Conservation (phyloP, 176 grass and related monocot genomes). For the Aegilops umbellulata region DNA sequence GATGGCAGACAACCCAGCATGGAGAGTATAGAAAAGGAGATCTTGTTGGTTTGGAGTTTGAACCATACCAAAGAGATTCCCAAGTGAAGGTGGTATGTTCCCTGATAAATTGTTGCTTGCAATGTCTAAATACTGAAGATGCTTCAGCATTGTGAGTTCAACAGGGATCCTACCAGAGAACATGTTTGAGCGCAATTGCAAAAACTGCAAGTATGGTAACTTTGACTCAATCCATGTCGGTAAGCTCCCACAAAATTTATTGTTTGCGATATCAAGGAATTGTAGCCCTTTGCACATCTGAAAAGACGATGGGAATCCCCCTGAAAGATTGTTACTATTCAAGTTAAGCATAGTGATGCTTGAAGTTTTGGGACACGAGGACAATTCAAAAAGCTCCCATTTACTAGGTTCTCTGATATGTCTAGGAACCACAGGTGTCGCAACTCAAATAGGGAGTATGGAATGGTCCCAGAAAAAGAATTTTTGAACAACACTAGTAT, state of each 20-base stretch:
- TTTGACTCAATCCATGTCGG: not conserved
- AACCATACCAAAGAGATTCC: not conserved
- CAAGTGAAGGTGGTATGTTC: not conserved
- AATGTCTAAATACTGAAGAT: not conserved
- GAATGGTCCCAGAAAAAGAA: conserved; percentile 4
- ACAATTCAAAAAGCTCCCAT: not conserved
- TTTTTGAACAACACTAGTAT: conserved; percentile 8
- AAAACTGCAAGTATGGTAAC: not conserved
- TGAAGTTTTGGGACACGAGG: not conserved
- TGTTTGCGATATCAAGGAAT: not conserved
- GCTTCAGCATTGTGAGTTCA: not conserved
- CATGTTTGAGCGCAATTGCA: not conserved
- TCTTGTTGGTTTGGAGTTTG: not conserved
- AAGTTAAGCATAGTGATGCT: not conserved
- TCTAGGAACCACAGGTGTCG: not conserved
- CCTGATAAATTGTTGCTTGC: not conserved
- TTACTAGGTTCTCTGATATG: conserved; percentile 4
- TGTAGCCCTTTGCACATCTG: not conserved
- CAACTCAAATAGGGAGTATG: not conserved
- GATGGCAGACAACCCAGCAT: no score
- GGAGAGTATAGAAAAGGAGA: not conserved
- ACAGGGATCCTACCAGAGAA: not conserved
- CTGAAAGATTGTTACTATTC: not conserved
- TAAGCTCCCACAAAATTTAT: not conserved
- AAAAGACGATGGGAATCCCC: not conserved